Conservation (phyloP, 2,329 filamentous ascomycete species). For the Mycosphaerella sp. region DNA sequence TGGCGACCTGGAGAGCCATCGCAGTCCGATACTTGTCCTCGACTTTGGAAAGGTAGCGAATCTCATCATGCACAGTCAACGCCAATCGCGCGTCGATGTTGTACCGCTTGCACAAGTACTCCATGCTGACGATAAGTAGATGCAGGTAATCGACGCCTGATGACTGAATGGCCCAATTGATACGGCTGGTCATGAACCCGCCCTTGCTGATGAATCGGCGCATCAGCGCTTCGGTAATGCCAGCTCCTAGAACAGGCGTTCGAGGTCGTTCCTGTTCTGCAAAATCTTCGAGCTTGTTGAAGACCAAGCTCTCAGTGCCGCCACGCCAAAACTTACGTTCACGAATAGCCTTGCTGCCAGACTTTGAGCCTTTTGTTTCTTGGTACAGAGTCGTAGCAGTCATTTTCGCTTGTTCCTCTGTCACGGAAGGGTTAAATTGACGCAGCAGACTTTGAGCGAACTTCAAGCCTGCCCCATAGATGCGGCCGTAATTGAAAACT, state of each 20-base stretch:
- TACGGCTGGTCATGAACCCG: constrained; percentile 88
- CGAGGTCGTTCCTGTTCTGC: constrained; percentile 87
- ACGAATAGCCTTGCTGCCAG: constrained; percentile 63
- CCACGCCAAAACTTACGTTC: constrained; percentile 86
- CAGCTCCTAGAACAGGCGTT: constrained; percentile 87
- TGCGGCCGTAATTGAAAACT: constrained; percentile 97
- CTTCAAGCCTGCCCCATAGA: constrained; percentile 94
- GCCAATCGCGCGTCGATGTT: constrained; percentile 78
- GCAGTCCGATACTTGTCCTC: constrained; percentile 82
- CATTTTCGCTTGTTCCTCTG: constrained; percentile 68
- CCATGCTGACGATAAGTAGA: constrained; percentile 87
- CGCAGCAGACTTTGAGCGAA: constrained; percentile 85
- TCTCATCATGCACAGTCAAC: constrained; percentile 96
- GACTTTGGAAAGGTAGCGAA: constrained; percentile 81
- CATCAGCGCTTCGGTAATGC: constrained; percentile 94
- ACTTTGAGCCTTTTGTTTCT: constrained; percentile 85
- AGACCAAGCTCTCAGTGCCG: constrained; percentile 94
- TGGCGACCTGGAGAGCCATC: constrained; percentile 88
- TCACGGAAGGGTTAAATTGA: constrained; percentile 84
- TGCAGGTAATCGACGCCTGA: constrained; percentile 97
- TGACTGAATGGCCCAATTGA: constrained; percentile 99
- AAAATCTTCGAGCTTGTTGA: constrained; percentile 97
- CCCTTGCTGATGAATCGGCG: constrained; percentile 79
- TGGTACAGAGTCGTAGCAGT: constrained; percentile 77
- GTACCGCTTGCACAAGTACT: constrained; percentile 80